Evolutionary conservation across 805 yeast genomes (phyloP).

Genomic region (Dipodascus geniculatus): DNA sequence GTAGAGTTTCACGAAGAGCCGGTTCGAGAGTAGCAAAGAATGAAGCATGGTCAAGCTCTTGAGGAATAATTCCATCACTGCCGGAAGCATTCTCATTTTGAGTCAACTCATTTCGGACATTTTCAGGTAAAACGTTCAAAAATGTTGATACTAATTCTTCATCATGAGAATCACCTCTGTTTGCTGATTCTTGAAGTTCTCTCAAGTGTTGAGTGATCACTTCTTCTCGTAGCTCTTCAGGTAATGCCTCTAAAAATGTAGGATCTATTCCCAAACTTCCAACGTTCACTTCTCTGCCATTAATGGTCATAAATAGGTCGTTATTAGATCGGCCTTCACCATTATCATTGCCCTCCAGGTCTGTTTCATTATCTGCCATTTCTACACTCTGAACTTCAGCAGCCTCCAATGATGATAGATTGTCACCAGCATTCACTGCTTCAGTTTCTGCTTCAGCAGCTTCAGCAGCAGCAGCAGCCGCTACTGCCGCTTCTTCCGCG

Average conservation of each 20-base stretch:
- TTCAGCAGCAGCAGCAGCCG: constrained; percentile 10
- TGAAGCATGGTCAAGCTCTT: constrained; percentile 20
- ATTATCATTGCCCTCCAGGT: constrained; percentile 4
- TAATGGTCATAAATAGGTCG: constrained; percentile 60
- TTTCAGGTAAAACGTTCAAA: constrained; percentile 65
- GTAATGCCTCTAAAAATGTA: constrained; percentile 77
- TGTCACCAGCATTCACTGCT: constrained; percentile 19
- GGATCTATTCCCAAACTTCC: constrained; percentile 89
- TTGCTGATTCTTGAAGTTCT: constrained; percentile 39
- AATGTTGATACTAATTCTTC: constrained; percentile 71
- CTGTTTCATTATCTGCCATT: constrained; percentile 17
- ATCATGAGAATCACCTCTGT: constrained; percentile 33
- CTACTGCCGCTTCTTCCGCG: constrained; percentile 17
- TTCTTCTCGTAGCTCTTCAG: constrained; percentile 88
- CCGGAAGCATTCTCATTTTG: constrained; percentile 17
- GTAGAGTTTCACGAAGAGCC: constrained; percentile 20
- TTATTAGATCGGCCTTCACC: constrained; percentile 9
- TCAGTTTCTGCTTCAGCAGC: constrained; percentile 20
- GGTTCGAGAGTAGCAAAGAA: constrained; percentile 25
- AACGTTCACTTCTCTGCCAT: constrained; percentile 71
- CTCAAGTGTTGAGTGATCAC: constrained; percentile 77
- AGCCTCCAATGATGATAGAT: constrained; percentile 20
- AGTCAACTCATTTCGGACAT: constrained; percentile 33
- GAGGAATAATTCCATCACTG: constrained; percentile 12
- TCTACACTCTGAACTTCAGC: constrained; percentile 11